phyloP scores from a whole-genome alignment of 495 filamentous ascomycete genomes.

The Viridothelium virens region DNA sequence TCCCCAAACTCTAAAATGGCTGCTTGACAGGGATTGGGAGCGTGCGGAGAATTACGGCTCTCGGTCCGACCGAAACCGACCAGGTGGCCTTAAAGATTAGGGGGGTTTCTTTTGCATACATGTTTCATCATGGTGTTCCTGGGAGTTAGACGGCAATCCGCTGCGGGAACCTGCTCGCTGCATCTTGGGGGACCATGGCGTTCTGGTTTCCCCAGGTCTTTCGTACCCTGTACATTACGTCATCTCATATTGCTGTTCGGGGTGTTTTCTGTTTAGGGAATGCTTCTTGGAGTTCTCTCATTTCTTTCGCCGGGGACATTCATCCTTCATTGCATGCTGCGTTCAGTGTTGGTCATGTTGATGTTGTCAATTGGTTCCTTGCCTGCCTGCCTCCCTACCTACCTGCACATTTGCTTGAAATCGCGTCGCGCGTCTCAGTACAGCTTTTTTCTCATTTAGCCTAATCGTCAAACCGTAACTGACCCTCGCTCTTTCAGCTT shows the following conservation, averaged over 20 bases:
- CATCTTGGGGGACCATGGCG: background rate
- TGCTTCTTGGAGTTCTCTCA: background rate
- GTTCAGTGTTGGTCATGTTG: background rate
- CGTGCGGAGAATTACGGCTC: background rate
- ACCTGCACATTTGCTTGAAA: background rate
- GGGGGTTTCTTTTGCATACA: background rate
- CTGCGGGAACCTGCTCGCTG: background rate
- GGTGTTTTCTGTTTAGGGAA: background rate
- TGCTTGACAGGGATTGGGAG: background rate
- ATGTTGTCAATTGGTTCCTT: background rate
- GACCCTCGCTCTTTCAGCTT: background rate
- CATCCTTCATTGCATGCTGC: background rate
- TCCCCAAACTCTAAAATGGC: background rate
- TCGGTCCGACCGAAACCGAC: slow-evolving; percentile 6
- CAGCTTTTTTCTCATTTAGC: background rate
- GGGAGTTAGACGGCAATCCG: background rate
- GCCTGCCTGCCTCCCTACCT: background rate
- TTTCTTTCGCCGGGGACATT: background rate
- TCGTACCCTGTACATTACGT: slow-evolving; percentile 11
- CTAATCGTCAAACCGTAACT: background rate
- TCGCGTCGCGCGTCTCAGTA: background rate
- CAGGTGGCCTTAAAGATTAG: no score
- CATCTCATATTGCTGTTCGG: background rate
- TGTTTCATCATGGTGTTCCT: slow-evolving; percentile 2
- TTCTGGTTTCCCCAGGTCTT: slow-evolving; percentile 3